These are phyloP conservation scores for Castanospermum australe DNA, from an alignment of 306 rosid species.

Conservation along the genomic window DNA sequence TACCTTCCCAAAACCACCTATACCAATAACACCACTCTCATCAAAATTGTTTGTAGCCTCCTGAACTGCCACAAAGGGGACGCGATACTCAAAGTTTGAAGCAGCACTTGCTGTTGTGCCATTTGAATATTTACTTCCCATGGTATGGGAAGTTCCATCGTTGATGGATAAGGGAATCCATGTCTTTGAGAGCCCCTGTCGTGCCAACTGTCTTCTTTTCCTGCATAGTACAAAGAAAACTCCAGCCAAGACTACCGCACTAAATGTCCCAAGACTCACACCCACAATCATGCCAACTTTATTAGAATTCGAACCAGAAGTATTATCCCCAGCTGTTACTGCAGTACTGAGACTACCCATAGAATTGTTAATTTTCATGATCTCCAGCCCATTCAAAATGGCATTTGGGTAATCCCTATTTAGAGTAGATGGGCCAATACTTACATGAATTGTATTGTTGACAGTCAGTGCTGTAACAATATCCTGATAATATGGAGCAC, in stretches of 20 bases:
- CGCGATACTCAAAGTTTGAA: slow-evolving; percentile 59
- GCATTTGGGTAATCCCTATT: slow-evolving; percentile 48
- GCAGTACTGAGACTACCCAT: slow-evolving; percentile 56
- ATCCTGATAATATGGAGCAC: slow-evolving; percentile 54
- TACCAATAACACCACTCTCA: slow-evolving; percentile 78
- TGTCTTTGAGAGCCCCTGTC: slow-evolving; percentile 59
- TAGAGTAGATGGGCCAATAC: slow-evolving; percentile 59
- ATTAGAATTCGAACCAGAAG: slow-evolving; percentile 49
- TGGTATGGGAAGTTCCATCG: slow-evolving; percentile 64
- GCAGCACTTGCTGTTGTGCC: slow-evolving; percentile 63
- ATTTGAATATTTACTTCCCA: slow-evolving; percentile 78
- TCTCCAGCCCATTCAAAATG: slow-evolving; percentile 90
- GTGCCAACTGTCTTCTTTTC: slow-evolving; percentile 45
- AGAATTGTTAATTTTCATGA: slow-evolving; percentile 85
- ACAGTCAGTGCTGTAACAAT: slow-evolving; percentile 40
- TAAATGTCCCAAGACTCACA: slow-evolving; percentile 46
- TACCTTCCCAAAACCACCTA: slow-evolving; percentile 88
- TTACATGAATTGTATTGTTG: slow-evolving; percentile 44
- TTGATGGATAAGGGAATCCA: slow-evolving; percentile 67
- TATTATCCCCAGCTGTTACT: slow-evolving; percentile 4
- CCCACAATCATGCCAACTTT: slow-evolving; percentile 62
- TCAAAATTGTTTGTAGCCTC: slow-evolving; percentile 81
- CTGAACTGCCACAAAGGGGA: slow-evolving; percentile 67
- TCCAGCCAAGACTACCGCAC: slow-evolving; percentile 47
- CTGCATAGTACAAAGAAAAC: slow-evolving; percentile 50